These are phyloP conservation scores for Globisporangium yorkense DNA, from an alignment of 352 stramenopile genomes.

Conservation along the genomic window DNA sequence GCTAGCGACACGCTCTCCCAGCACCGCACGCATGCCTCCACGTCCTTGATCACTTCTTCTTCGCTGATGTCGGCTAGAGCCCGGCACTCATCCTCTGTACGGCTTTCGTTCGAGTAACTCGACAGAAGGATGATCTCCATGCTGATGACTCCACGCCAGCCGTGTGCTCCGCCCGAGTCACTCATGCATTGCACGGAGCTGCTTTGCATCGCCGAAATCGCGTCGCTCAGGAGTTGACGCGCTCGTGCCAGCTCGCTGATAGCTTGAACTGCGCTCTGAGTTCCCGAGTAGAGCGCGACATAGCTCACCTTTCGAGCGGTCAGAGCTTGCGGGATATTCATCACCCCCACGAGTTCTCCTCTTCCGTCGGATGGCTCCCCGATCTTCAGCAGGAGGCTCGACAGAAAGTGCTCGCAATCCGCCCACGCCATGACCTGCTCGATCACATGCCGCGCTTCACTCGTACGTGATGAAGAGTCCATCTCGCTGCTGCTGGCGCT, in stretches of 20 bases:
- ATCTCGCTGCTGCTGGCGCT: not conserved
- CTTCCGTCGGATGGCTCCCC: not conserved
- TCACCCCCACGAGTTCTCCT: slow-evolving; percentile 7
- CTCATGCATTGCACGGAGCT: slow-evolving; percentile 4
- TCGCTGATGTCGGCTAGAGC: slow-evolving; percentile 15
- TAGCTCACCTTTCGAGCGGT: slow-evolving; percentile 28
- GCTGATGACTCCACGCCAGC: slow-evolving; percentile 50
- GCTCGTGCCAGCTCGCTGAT: slow-evolving; percentile 22
- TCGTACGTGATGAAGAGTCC: not conserved
- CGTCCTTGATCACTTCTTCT: slow-evolving; percentile 33
- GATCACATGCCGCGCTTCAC: not conserved
- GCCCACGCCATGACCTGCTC: slow-evolving; percentile 7
- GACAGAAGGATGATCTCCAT: slow-evolving; percentile 43
- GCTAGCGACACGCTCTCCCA: slow-evolving; percentile 11
- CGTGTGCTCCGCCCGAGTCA: slow-evolving; percentile 45
- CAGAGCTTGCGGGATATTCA: slow-evolving; percentile 23
- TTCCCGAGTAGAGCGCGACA: slow-evolving; percentile 22
- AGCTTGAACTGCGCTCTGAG: slow-evolving; percentile 12
- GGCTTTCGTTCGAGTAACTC: slow-evolving; percentile 23
- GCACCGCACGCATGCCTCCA: slow-evolving; percentile 37
- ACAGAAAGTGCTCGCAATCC: slow-evolving; percentile 18
- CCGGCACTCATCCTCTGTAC: slow-evolving; percentile 1
- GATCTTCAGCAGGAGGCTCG: slow-evolving; percentile 18
- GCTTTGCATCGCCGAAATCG: slow-evolving; percentile 12
- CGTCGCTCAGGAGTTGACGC: slow-evolving; percentile 17